Base-by-base conservation (phyloP, 2,329 filamentous ascomycete species). In the Colletotrichum abscissum region DNA sequence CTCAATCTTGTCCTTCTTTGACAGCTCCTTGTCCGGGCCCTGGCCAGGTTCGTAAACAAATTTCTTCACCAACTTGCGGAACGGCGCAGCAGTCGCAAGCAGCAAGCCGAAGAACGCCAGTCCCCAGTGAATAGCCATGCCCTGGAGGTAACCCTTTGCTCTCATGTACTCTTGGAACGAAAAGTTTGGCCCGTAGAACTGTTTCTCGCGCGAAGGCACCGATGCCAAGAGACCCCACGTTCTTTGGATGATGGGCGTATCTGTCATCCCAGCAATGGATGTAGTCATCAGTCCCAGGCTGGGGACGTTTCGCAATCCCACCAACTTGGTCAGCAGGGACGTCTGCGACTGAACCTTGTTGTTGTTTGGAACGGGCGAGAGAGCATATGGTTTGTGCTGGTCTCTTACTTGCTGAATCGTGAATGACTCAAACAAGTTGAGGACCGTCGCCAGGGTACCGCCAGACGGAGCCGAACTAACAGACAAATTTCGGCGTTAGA, bases 381-480 rank as follows among this genome's bases (percentile, higher is more conserved):
- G 81, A 1, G 87, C 87, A 77, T 87, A 92, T 16, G 91, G 90
- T 28, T 80, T 79, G 67, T 83, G 79, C 2, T 88, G 82, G 3
- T 81, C 82, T 16, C 78, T 78, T 6, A 92, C 75, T 65, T 91
- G 83, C 60, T 84, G 81, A 22, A 89, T 63, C 26, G 83, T 82
- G 77, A 87, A 91, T 58, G 81, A 80, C 30, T 92, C 90, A 69
- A 91, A 85, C 26, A 91, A 76, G 59, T 80, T 88, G 16, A 98
- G 81, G 4, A 91, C 84, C 0, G 94, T 95, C 42, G 89, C 87
- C 5, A 95, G 82, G 2, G 93, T 92, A 59, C 92, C 92, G n/a
- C 91, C 91, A 1, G 91, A 93, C 3, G 90, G 87, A 1, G 82
- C 77, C 30, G 83, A 80, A 57, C 86, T 89, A 67, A 77, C 75